These are phyloP conservation scores for Globisporangium polare DNA, from an alignment of 352 stramenopile species.

Conservation along the genomic window DNA sequence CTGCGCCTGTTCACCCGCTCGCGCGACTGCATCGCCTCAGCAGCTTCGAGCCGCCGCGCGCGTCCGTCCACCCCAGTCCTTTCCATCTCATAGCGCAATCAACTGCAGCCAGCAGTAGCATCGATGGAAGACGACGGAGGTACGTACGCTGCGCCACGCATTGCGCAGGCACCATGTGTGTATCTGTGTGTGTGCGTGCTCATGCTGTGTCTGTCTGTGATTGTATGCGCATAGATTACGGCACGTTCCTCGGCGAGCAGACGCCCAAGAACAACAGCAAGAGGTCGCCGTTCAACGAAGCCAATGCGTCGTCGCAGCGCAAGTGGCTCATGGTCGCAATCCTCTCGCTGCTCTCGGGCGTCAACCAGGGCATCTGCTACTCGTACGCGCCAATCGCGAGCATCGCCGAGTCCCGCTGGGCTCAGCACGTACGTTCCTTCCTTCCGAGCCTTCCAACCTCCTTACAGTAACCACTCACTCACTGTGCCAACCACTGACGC, in stretches of 20 bases:
- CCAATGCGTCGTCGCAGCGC: conserved; percentile 10
- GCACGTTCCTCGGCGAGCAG: background rate
- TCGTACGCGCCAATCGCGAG: conserved; percentile 72
- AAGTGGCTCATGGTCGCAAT: conserved; percentile 77
- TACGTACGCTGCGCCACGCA: background rate
- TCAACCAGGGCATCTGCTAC: conserved; percentile 79
- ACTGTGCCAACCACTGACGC: no score
- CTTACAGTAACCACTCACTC: no score
- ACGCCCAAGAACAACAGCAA: background rate
- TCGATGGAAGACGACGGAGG: background rate
- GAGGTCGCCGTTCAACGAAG: background rate
- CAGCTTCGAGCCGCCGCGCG: no score
- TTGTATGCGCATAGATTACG: background rate
- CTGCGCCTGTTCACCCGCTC: no score
- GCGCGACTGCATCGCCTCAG: no score
- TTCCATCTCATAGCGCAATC: background rate
- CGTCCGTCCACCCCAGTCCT: background rate
- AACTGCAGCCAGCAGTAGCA: background rate
- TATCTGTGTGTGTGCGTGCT: no score
- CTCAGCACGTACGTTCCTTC: conserved; percentile 37
- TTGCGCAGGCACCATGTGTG: background rate
- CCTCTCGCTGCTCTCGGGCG: conserved; percentile 51
- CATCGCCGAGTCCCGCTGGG: conserved; percentile 55
- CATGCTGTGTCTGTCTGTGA: background rate
- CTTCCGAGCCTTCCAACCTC: no score